phyloP scores from a whole-genome alignment of 2,329 filamentous ascomycete genomes.

The Coniochaeta pulveracea region DNA sequence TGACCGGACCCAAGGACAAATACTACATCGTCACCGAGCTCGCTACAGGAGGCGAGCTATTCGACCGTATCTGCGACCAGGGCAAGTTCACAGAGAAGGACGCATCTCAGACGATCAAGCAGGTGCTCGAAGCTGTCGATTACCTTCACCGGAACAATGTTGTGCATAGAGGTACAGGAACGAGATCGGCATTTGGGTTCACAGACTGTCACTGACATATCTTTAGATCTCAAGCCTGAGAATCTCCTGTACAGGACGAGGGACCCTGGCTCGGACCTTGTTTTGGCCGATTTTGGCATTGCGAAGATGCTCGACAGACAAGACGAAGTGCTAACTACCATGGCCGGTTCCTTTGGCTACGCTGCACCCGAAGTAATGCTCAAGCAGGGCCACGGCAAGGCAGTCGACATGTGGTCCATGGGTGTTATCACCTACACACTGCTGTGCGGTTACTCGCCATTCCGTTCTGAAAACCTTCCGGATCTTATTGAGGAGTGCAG shows the following conservation, averaged over 20 bases:
- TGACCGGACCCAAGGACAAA: conserved; percentile 61
- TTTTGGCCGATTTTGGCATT: conserved; percentile 95
- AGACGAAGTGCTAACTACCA: conserved; percentile 87
- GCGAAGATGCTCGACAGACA: conserved; percentile 93
- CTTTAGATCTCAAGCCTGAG: conserved; percentile 86
- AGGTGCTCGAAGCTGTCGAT: conserved; percentile 85
- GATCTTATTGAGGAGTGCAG: conserved; percentile 94
- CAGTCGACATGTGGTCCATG: conserved; percentile 98
- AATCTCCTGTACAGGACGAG: conserved; percentile 88
- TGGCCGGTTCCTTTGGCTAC: conserved; percentile 98
- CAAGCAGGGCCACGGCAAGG: conserved; percentile 93
- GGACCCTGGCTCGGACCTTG: conserved; percentile 67
- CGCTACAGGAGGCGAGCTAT: conserved; percentile 89
- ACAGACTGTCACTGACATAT: neutral
- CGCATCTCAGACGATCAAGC: conserved; percentile 87
- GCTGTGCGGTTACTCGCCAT: conserved; percentile 95
- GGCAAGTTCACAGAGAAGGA: conserved; percentile 99
- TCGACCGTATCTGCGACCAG: conserved; percentile 95
- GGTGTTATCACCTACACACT: conserved; percentile 98
- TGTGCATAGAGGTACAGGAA: conserved; percentile 76
- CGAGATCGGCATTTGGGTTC: neutral
- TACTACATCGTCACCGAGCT: conserved; percentile 98
- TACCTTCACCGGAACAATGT: conserved; percentile 93
- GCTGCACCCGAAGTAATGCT: conserved; percentile 97
- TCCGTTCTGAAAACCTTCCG: conserved; percentile 85